Evolutionary conservation across 2,329 filamentous ascomycete genomes (phyloP), one percentile per base, ranked within the genome.

Genomic region (Colletotrichum destructivum): DNA sequence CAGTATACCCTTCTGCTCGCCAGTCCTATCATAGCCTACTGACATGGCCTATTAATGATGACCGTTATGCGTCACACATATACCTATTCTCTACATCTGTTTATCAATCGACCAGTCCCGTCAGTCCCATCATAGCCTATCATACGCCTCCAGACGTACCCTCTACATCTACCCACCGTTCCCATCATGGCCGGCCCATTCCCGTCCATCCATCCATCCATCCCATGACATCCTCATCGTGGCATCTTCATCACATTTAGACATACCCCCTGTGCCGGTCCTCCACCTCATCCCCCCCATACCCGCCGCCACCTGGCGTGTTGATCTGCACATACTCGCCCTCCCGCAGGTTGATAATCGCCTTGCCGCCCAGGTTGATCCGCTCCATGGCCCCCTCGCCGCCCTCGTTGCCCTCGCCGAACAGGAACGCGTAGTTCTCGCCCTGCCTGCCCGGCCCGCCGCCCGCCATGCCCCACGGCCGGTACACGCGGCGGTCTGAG

Each of bases 291-390:
- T 64, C 65, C 2, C 69, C 69, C 3, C 76, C 76, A 1, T 71
- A 82, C 1, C 78, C 80, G 18, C 80, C 80, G 1, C 80, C 80
- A 2, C 80, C 80, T 1, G 80, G 80, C 1, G 80, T 80, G 38
- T 82, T 81, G 8, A 82, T 77, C 55, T 81, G 79, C 42, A 82
- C 77, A 26, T 77, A 76, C 73, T 83, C 82, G 0, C 82, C 81
- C 0, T 77, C 75, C 16, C 74, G 57, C 15, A 83, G 63, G n/a
- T 75, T 74, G 12, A 82, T 72, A 38, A 80, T 74, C 7, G 78
- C 78, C 70, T 82, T 78, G 0, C 77, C 74, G 5, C 80, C 81
- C 8, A 82, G 74, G 49, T 75, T 80, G 15, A 82, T 77, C 64
- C 71, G 74, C 26, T 79, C 79, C 40, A 79, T 40, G 31, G 31